Evolutionary conservation across 176 grass and related monocot species (phyloP), one percentile per base, ranked within the genome.

Genomic region (Rhipidocladum racemiflorum): DNA sequence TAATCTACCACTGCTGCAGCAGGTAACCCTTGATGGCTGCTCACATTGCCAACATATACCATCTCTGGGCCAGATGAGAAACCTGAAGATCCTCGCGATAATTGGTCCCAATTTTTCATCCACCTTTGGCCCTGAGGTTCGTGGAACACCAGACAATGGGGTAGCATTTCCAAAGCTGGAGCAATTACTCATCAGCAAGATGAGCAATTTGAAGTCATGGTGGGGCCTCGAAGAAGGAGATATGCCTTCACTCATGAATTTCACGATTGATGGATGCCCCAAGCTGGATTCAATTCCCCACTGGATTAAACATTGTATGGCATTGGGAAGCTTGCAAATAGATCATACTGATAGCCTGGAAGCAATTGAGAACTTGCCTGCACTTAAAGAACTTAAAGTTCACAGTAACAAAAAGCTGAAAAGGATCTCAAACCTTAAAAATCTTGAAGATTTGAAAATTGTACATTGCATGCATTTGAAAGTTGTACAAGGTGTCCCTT

Each of bases 141-240:
- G 56, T 46, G 66, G 80, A 27, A 65, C 1, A 10, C 73, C 35
- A 78, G 34, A 61, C 23, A 50, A 72, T n/a, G 30, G 72, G n/a
- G 61, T 88, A 9, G 80, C 86, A 85, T 94, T 91, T 86, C 88
- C 76, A 8, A 65, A 80, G 78, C 79, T 94, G 42, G 65, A 90
- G 30, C 83, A 54, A 48, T 78, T 89, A 42, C 46, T 79, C n/a
- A 34, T 93, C 14, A 74, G 83, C 45, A 66, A 88, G 61, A 87
- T 91, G 87, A 32, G 21, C 20, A 89, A 81, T 32, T 61, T 89
- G 54, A 68, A 80, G 77, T 68, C 48, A 35, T 89, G 88, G 84
- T 61, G 17, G 20, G 77, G 74, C 4, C 75, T 90, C 6, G 29
- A 68, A 67, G n/a, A 46, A 7, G 44, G 34, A 76, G 77, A 87